Evolutionary conservation across 352 stramenopile genomes (phyloP).

Genomic region (Pythium rishiriense): DNA sequence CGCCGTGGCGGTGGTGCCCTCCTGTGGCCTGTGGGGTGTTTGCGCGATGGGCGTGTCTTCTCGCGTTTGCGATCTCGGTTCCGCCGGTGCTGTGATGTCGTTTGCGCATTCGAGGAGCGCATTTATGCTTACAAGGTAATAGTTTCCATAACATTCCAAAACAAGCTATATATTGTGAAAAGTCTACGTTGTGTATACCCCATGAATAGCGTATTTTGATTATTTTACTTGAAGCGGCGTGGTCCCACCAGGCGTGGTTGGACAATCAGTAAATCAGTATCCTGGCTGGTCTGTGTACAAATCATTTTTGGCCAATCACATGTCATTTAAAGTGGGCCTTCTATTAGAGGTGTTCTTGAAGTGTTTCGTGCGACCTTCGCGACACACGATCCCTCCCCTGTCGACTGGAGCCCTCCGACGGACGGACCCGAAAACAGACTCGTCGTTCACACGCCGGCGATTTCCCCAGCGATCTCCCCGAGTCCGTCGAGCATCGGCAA

Average conservation of each 20-base stretch:
- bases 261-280: conserved; percentile 17
- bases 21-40: no score
- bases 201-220: conserved; percentile 19
- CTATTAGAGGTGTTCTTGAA: conserved; percentile 25
- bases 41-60: conserved; percentile 18
- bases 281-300: background rate
- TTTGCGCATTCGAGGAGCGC: conserved; percentile 23
- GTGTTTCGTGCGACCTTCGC: conserved; percentile 38
- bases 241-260: background rate
- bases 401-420: background rate
- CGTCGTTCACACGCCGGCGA: background rate
- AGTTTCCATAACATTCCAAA: background rate
- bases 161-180: background rate
- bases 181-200: no score
- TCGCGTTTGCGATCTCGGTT: conserved; percentile 17
- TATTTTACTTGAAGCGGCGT: conserved; percentile 1
- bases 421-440: background rate
- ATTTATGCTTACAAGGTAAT: background rate
- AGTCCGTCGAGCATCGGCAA: background rate
- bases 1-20: background rate
- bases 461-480: background rate
- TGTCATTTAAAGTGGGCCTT: background rate
- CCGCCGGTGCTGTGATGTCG: conserved; percentile 28
- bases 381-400: conserved; percentile 2
- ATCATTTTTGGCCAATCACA: conserved; percentile 8